phyloP scores from a whole-genome alignment of 192 early-diverging fungal species.

The Tieghemiomyces parasiticus region DNA sequence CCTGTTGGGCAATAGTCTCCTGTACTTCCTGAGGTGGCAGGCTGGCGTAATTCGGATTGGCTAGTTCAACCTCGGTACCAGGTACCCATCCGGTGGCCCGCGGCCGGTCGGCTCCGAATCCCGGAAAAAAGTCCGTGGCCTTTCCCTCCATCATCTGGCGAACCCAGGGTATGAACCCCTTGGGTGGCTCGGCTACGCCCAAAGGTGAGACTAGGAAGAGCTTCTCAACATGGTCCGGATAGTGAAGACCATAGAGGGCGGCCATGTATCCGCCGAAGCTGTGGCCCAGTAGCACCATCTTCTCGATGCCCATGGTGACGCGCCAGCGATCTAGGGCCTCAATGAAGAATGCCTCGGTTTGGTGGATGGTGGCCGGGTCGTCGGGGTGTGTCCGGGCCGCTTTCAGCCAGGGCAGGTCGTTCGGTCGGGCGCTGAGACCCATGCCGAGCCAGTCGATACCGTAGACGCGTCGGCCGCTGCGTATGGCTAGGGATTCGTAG shows the following conservation, averaged over 20 bases:
- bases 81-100: too few relatives aligned
- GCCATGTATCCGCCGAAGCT: constrained; percentile 81
- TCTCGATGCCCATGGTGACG: constrained; percentile 53
- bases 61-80: too few relatives aligned
- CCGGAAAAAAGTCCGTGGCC: too few relatives aligned
- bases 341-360: constrained; percentile 74
- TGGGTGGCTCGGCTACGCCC: constrained; percentile 41
- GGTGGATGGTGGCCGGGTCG: constrained; percentile 28
- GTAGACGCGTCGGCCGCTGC: constrained; percentile 20
- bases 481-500: constrained; percentile 21
- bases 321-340: constrained; percentile 84
- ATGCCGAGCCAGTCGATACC: constrained; percentile 84
- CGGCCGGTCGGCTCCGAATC: too few relatives aligned
- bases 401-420: constrained; percentile 29
- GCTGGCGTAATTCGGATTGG: too few relatives aligned
- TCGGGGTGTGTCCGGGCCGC: constrained; percentile 21
- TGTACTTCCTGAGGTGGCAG: too few relatives aligned
- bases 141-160: too few relatives aligned
- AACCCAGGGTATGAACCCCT: constrained; percentile 27
- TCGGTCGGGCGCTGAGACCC: constrained; percentile 66
- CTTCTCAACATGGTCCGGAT: constrained; percentile 72
- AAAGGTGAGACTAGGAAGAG: constrained; percentile 78
- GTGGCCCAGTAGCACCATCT: constrained; percentile 72
- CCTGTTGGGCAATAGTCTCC: too few relatives aligned
- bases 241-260: constrained; percentile 66